Conservation (phyloP, 352 stramenopile species). For the Hyaloperonospora arabidopsidis region DNA sequence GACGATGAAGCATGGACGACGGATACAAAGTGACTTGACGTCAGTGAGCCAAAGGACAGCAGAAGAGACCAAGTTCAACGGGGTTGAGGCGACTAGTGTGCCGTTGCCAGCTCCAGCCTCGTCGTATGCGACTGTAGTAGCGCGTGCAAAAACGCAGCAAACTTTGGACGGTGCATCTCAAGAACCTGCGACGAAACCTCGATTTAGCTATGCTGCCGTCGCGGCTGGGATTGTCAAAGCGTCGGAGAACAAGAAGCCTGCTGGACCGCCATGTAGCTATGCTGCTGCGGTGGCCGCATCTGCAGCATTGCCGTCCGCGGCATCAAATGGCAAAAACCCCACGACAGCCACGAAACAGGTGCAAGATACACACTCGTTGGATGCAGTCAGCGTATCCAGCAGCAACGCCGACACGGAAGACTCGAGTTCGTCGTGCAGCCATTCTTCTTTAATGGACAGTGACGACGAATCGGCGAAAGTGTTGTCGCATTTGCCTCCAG, state of each 20-base stretch:
- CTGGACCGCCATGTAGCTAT: constrained; percentile 48
- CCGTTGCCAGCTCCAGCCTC: constrained; percentile 26
- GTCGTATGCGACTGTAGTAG: constrained; percentile 58
- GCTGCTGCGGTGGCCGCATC: constrained; percentile 51
- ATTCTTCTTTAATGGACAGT: constrained; percentile 43
- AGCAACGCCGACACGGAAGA: constrained; percentile 80
- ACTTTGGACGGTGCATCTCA: constrained; percentile 8
- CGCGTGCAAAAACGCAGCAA: constrained; percentile 30
- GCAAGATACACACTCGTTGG: constrained; percentile 20
- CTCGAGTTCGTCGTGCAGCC: constrained; percentile 43
- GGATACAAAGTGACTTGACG: constrained; percentile 15
- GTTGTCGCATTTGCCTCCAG: constrained; percentile 8
- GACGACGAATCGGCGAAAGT: constrained; percentile 39
- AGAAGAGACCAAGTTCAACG: neutral
- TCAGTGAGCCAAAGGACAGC: constrained; percentile 11
- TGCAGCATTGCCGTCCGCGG: constrained; percentile 10
- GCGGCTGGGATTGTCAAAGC: constrained; percentile 56
- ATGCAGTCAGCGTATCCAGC: constrained; percentile 64
- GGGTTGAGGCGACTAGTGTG: constrained; percentile 4
- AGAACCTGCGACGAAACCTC: constrained; percentile 17
- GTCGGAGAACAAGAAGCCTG: constrained; percentile 15
- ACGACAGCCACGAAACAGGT: constrained; percentile 3
- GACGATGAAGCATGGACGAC: constrained; percentile 16
- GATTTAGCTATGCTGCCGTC: constrained; percentile 68
- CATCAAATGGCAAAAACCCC: constrained; percentile 14